Base-by-base conservation (phyloP, 192 early-diverging fungal species). In the Coemansia sp. region DNA sequence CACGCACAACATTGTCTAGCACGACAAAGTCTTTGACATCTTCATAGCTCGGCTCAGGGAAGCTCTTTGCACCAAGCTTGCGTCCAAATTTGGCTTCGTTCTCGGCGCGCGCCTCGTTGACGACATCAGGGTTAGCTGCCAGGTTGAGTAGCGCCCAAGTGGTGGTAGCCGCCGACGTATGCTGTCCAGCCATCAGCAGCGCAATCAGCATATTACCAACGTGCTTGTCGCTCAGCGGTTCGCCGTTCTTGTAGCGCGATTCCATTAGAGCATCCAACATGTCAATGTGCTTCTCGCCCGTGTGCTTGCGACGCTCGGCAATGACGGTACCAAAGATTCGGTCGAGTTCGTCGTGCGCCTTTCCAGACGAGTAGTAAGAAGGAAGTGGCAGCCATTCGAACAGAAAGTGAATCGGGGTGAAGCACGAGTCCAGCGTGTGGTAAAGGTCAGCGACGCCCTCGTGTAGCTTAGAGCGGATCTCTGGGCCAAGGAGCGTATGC, bases 171-270 rank as follows among this genome's bases (percentile, higher is more conserved):
- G 95, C 92, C 19, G 86, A 89, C 5, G 97, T 98, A 82, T 99
- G 97, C 78, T 98, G 96, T n/a, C 97, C 97, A 37, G 93, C 97
- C 90, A 99, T 94, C 53, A 99, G 85, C 50, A 94, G 74, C 21
- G 97, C 97, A 87, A 99, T 99, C 91, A 97, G 92, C 88, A 99
- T 91, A 87, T 95, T 92, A 25, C 94, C 92, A 64, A 94, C 85
- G 60, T 94, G 92, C 41, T 88, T 80, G 75, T 98, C 93, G 29
- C 93, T 88, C 80, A 96, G 76, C 39, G 85, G 84, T 62, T 87
- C 87, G 37, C 97, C 97, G 71, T 92, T 87, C 86, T 94, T 95
- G 87, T 99, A 99, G 27, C 83, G 87, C 51, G 90, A 87, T 62
- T 90, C 84, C 89, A 95, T 94, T 63, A 97, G 81, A 8, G 87